These are phyloP conservation scores for Dictyostelium capitatum DNA, from an alignment of 78 protist species.

Conservation along the genomic window DNA sequence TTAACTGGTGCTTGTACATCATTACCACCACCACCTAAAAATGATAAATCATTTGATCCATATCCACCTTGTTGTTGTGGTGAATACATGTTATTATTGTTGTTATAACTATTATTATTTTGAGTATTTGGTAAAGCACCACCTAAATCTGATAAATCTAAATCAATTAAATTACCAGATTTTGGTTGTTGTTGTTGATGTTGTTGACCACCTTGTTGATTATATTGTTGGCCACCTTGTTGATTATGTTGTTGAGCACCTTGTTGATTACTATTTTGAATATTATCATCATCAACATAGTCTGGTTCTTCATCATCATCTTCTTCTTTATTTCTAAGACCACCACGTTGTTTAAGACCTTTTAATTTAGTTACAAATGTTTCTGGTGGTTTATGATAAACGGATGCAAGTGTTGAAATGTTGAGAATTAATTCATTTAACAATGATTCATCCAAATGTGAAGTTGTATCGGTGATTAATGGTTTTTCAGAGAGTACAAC, in stretches of 20 bases:
- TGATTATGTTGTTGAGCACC: background rate
- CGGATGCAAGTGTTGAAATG: slow-evolving; percentile 95
- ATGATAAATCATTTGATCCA: slow-evolving; percentile 54
- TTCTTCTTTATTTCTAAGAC: slow-evolving; percentile 44
- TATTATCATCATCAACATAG: slow-evolving; percentile 74
- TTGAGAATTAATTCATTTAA: slow-evolving; percentile 94
- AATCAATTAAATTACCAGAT: slow-evolving; percentile 63
- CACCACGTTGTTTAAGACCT: slow-evolving; percentile 67
- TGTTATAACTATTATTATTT: background rate
- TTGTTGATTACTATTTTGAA: background rate
- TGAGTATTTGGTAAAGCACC: slow-evolving; percentile 33
- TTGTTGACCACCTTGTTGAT: background rate
- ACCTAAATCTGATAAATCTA: slow-evolving; percentile 55
- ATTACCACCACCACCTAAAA: slow-evolving; percentile 1
- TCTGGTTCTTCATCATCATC: slow-evolving; percentile 81
- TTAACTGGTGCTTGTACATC: slow-evolving; percentile 23
- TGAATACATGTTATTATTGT: background rate
- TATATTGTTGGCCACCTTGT: slow-evolving; percentile 15
- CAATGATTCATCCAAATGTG: slow-evolving; percentile 86
- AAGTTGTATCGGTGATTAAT: slow-evolving; percentile 93
- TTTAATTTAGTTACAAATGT: slow-evolving; percentile 84
- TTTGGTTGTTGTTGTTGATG: slow-evolving; percentile 61
- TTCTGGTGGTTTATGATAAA: slow-evolving; percentile 97
- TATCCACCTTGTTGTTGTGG: slow-evolving; percentile 48
- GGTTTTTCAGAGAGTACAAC: slow-evolving; percentile 96